Evolutionary conservation across 176 grass and related monocot species (phyloP), one percentile per base, ranked within the genome.

Genomic region (Phyllostachys edulis): DNA sequence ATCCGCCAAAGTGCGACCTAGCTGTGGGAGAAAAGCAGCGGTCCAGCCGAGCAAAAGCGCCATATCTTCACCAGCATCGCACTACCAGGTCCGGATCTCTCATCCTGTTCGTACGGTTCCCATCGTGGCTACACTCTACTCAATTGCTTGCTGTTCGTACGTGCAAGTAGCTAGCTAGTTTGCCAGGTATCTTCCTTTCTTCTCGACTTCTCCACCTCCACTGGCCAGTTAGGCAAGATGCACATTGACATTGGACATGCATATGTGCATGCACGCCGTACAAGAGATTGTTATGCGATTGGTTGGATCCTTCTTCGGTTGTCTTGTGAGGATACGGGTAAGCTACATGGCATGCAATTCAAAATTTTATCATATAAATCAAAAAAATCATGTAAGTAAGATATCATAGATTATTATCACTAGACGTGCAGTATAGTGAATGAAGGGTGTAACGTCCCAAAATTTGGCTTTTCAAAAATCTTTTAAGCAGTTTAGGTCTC

Each of bases 51-150:
- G 83, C 72, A 39, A 82, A 64, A 49, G 71, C 0, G 6, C 20
- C 73, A 44, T 67, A 46, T 57, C 84, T 49, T 65, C 21, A n/a
- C 10, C 66, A 59, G 84, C 73, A 90, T 41, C 84, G 78, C 88
- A 78, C 72, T 69, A 81, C 7, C 45, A 6, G 27, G 12, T 9
- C 2, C 23, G 6, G 41, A 89, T 80, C 61, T 36, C 15, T 64
- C 37, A 2, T 63, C 66, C 63, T 66, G n/a, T 57, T 71, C 38
- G 72, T 65, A 45, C 72, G 26, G 45, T 20, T 63, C 21, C 8
- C 55, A 55, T 69, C 77, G 54, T 59, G 38, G 41, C 61, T 29
- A 38, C 82, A 13, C 49, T 41, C 71, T 70, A 56, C 72, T 86
- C 54, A 2, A 34, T 34, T 0, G 60, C 76, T 34, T 1, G 69